Conservation (phyloP, 805 yeast species). For the Ogataea methylovora region DNA sequence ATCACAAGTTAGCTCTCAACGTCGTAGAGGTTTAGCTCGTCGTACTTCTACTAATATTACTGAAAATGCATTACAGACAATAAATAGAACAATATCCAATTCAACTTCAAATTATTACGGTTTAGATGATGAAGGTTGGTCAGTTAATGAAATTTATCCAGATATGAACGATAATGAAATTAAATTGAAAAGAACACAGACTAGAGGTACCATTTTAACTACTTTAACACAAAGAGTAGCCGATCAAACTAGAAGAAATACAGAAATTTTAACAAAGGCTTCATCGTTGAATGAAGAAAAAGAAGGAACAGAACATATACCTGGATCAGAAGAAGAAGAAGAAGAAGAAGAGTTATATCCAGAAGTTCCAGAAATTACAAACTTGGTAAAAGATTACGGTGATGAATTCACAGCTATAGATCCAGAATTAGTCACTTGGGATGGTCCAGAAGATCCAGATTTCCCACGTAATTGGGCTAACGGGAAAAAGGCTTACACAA, state of each 20-base stretch:
- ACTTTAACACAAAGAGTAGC: conserved; percentile 16
- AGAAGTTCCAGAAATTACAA: conserved; percentile 3
- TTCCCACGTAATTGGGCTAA: conserved; percentile 58
- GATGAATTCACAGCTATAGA: conserved; percentile 48
- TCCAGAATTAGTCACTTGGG: conserved; percentile 67
- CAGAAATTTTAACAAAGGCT: conserved; percentile 19
- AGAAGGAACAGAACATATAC: background rate
- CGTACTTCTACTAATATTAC: too few relatives aligned
- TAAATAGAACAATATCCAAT: too few relatives aligned
- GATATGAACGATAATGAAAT: conserved; percentile 29
- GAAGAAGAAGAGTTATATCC: background rate
- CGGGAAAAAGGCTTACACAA: conserved; percentile 32
- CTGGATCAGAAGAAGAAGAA: background rate
- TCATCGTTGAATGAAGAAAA: conserved; percentile 5
- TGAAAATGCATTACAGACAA: too few relatives aligned
- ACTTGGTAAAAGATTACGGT: conserved; percentile 10
- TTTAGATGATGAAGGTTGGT: background rate
- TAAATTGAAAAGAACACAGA: conserved; percentile 32
- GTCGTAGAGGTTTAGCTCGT: too few relatives aligned
- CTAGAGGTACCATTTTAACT: conserved; percentile 37
- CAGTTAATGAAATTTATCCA: conserved; percentile 5
- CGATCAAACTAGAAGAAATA: conserved; percentile 2
- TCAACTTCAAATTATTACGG: too few relatives aligned
- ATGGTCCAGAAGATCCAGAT: conserved; percentile 49
- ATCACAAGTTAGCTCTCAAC: background rate